Evolutionary conservation across 2,329 filamentous ascomycete genomes (phyloP).

Genomic region (Paecilomyces variotii): DNA sequence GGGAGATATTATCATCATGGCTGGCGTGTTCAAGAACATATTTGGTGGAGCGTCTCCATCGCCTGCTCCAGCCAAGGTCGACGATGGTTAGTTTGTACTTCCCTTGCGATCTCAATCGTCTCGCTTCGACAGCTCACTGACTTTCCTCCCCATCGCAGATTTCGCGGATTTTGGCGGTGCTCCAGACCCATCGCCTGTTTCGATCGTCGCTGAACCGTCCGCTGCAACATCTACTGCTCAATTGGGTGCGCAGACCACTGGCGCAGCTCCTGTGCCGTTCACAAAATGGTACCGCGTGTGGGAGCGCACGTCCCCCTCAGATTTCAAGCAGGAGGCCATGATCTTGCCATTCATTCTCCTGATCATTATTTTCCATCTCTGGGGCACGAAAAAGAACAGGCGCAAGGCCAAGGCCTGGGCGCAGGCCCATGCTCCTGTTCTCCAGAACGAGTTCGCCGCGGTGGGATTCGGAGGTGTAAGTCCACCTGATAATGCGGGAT

Average conservation of each 20-base stretch:
- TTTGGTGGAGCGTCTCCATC: slow-evolving; percentile 26
- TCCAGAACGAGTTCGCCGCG: slow-evolving; percentile 75
- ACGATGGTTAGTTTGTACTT: slow-evolving; percentile 25
- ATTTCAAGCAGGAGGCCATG: slow-evolving; percentile 82
- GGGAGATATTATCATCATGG: slow-evolving; percentile 20
- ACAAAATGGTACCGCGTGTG: slow-evolving; percentile 97
- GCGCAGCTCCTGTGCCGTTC: slow-evolving; percentile 55
- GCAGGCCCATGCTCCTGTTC: slow-evolving; percentile 59
- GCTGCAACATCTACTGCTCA: slow-evolving; percentile 35
- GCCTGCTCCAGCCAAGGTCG: slow-evolving; percentile 19
- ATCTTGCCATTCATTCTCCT: slow-evolving; percentile 68
- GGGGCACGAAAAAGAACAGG: slow-evolving; percentile 73
- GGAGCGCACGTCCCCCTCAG: slow-evolving; percentile 73
- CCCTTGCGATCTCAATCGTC: slow-evolving; percentile 12
- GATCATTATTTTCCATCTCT: slow-evolving; percentile 69
- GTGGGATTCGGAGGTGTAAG: slow-evolving; percentile 66
- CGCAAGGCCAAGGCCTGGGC: slow-evolving; percentile 75
- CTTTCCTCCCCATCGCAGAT: slow-evolving; percentile 47
- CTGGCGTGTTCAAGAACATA: slow-evolving; percentile 32
- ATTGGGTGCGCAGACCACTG: slow-evolving; percentile 36
- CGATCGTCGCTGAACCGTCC: slow-evolving; percentile 36
- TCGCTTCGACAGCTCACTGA: slow-evolving; percentile 16
- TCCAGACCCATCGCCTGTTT: slow-evolving; percentile 54
- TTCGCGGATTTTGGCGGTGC: slow-evolving; percentile 88
- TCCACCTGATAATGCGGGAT: slow-evolving; percentile 37